These are phyloP conservation scores for Thermoascus crustaceus DNA, from an alignment of 2,329 filamentous ascomycete genomes.

Conservation along the genomic window DNA sequence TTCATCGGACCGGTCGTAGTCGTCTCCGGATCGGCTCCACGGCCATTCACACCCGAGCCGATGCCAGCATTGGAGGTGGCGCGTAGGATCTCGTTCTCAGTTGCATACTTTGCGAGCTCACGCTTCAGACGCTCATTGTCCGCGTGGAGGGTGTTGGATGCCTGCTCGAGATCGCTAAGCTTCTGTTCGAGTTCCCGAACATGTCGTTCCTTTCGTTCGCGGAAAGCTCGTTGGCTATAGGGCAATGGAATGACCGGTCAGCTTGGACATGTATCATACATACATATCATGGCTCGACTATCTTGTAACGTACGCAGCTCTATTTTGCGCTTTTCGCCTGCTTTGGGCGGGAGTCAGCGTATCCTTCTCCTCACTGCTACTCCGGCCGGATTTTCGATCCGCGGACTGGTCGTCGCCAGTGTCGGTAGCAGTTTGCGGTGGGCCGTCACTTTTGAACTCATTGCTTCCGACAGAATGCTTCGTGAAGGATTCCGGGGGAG, in stretches of 20 bases:
- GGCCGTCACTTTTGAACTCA: conserved; percentile 14
- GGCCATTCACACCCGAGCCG: neutral
- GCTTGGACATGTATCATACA: conserved; percentile 5
- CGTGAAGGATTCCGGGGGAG: conserved; percentile 28
- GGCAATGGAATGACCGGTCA: conserved; percentile 2
- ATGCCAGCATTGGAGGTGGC: conserved; percentile 54
- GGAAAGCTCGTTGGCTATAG: conserved; percentile 81
- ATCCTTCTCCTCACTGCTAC: conserved; percentile 49
- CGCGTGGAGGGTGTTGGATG: conserved; percentile 61
- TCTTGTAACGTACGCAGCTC: conserved; percentile 60
- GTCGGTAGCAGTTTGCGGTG: conserved; percentile 22
- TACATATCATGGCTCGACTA: no score
- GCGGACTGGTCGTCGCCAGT: conserved; percentile 18
- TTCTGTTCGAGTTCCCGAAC: conserved; percentile 89
- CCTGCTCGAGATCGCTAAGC: conserved; percentile 66
- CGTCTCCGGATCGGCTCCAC: conserved; percentile 22
- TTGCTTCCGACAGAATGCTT: conserved; percentile 26
- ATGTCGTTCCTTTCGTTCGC: conserved; percentile 89
- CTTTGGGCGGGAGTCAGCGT: conserved; percentile 46
- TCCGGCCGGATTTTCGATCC: conserved; percentile 28
- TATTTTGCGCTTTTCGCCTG: conserved; percentile 62
- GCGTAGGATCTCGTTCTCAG: conserved; percentile 86
- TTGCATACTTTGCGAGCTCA: conserved; percentile 73
- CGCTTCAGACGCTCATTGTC: conserved; percentile 84
- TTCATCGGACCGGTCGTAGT: conserved; percentile 59